Conservation (phyloP, 805 yeast genomes). For the Jamesozyma spencerorum region DNA sequence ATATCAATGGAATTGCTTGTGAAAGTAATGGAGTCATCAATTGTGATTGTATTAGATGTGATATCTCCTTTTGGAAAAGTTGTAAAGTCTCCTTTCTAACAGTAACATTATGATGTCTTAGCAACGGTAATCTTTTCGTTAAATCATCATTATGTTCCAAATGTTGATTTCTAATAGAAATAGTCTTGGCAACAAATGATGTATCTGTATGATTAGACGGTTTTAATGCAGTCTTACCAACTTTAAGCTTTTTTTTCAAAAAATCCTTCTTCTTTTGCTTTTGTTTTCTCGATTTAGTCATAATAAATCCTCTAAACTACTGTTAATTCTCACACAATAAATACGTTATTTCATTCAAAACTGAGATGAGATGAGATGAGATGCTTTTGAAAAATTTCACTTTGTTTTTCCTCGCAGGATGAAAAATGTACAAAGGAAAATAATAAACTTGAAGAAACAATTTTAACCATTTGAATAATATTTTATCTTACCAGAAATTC, state of each 20-base stretch:
- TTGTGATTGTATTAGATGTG: slow-evolving; percentile 31
- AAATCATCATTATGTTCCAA: slow-evolving; percentile 37
- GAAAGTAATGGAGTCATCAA: slow-evolving; percentile 26
- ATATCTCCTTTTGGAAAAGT: slow-evolving; percentile 43
- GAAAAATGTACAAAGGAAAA: neutral
- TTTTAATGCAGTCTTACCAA: slow-evolving; percentile 71
- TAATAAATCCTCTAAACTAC: slow-evolving; percentile 3
- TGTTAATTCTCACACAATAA: neutral
- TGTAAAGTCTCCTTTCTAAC: slow-evolving; percentile 65
- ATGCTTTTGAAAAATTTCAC: slow-evolving; percentile 7
- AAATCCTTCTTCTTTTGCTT: slow-evolving; percentile 39
- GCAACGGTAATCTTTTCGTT: slow-evolving; percentile 52
- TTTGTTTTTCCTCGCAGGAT: neutral
- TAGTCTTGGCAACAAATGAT: slow-evolving; percentile 60
- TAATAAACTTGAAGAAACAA: neutral
- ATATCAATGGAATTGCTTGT: slow-evolving; percentile 26
- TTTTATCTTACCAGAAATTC: too few species aligned
- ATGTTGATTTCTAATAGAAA: slow-evolving; percentile 27
- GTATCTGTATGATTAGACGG: slow-evolving; percentile 78
- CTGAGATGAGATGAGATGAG: slow-evolving; percentile 14
- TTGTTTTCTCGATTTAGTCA: slow-evolving; percentile 31
- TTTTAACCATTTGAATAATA: too few species aligned
- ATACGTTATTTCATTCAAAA: neutral
- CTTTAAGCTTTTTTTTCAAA: slow-evolving; percentile 64
- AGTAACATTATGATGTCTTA: slow-evolving; percentile 62